These are phyloP conservation scores for Mycena maculata DNA, from an alignment of 768 basidiomycete species.

Conservation along the genomic window DNA sequence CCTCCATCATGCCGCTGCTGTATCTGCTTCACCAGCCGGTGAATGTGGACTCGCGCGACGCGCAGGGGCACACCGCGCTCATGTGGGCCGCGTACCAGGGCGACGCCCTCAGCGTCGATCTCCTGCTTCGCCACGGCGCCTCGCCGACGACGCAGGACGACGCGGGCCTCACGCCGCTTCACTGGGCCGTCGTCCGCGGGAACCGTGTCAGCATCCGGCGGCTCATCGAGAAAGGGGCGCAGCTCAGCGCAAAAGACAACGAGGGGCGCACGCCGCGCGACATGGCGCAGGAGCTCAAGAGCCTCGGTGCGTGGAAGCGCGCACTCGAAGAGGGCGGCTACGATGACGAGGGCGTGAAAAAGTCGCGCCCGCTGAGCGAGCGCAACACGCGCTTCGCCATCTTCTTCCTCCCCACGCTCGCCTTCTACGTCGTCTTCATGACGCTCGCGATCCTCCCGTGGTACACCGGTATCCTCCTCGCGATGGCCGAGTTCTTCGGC, in stretches of 20 bases:
- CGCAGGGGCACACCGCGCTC: conserved; percentile 92
- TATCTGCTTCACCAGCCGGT: conserved; percentile 95
- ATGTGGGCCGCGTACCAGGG: conserved; percentile 99
- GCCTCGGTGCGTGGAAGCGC: conserved; percentile 88
- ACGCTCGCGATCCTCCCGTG: conserved; percentile 87
- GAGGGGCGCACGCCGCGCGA: conserved; percentile 91
- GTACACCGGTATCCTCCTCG: conserved; percentile 88
- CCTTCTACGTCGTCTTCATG: conserved; percentile 86
- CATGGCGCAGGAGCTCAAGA: conserved; percentile 95
- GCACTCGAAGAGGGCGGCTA: conserved; percentile 90
- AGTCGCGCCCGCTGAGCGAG: conserved; percentile 79
- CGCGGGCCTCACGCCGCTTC: conserved; percentile 86
- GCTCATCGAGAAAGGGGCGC: conserved; percentile 87
- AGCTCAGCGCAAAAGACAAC: conserved; percentile 81
- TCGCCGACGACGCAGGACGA: conserved; percentile 82
- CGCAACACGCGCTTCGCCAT: conserved; percentile 86
- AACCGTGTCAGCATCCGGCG: conserved; percentile 87
- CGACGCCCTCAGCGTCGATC: conserved; percentile 93
- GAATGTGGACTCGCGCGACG: conserved; percentile 89
- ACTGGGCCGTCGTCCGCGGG: conserved; percentile 98
- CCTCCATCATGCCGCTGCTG: conserved; percentile 92
- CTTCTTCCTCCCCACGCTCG: conserved; percentile 80
- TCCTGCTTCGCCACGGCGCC: conserved; percentile 90
- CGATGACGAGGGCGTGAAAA: conserved; percentile 78
- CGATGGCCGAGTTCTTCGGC: conserved; percentile 87